phyloP scores from a whole-genome alignment of 805 yeast genomes.

The Wickerhamiella alocasiicola region DNA sequence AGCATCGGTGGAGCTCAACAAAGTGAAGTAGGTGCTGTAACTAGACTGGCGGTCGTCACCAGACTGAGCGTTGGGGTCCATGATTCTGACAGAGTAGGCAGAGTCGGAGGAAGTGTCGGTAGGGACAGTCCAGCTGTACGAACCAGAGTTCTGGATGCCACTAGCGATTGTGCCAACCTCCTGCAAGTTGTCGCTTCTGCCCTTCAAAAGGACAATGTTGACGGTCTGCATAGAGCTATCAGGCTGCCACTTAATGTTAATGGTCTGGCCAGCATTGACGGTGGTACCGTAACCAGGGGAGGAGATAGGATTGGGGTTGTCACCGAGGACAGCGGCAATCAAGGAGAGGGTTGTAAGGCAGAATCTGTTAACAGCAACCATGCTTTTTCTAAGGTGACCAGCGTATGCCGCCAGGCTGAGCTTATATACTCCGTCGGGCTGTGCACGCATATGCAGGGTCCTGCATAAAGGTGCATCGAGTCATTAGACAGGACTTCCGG shows the following conservation, averaged over 20 bases:
- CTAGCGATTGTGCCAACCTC: conserved; percentile 22
- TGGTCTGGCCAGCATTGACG: conserved; percentile 22
- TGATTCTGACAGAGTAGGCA: conserved; percentile 22
- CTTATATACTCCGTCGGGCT: conserved; percentile 4
- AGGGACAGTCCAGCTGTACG: conserved; percentile 24
- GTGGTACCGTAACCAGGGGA: conserved; percentile 22
- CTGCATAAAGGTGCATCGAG: no score
- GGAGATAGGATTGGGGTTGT: conserved; percentile 19
- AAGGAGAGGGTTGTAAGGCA: conserved; percentile 9
- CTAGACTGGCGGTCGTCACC: conserved; percentile 16
- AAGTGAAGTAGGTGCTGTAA: conserved; percentile 18
- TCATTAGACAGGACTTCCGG: no score
- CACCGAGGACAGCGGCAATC: conserved; percentile 13
- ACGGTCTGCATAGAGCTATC: conserved; percentile 19
- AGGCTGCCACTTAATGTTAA: conserved; percentile 25
- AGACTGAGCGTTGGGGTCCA: no score
- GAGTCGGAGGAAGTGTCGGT: conserved; percentile 15
- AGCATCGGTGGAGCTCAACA: conserved; percentile 7
- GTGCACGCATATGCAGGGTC: no score
- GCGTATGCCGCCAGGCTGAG: neutral
- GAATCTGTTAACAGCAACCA: conserved; percentile 10
- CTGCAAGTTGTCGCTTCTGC: conserved; percentile 21
- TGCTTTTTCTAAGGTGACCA: conserved; percentile 29
- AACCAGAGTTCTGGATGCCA: conserved; percentile 23
- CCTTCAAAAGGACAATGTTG: conserved; percentile 22